Percentiles rank a stretch among this genome's conserved stretches.
Conservation (phyloP, 805 yeast genomes). For the Barnettozyma botsteinii region DNA sequence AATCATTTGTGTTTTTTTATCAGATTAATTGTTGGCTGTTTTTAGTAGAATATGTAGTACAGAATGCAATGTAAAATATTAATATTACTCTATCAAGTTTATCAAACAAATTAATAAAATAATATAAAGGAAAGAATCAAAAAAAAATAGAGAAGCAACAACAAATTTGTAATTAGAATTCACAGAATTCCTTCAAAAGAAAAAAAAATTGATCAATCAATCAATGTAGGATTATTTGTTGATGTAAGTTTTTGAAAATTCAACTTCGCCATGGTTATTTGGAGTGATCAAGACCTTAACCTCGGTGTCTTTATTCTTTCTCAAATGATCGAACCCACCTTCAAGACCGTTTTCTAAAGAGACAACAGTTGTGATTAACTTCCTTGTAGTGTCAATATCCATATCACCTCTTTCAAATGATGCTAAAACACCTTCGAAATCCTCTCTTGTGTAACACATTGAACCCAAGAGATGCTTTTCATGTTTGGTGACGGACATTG, state of each 20-base stretch:
- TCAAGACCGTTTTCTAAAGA: constrained; percentile 45
- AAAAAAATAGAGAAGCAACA: too few relatives aligned
- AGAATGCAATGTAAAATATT: too few relatives aligned
- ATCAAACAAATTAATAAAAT: too few relatives aligned
- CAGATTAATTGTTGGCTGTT: too few relatives aligned
- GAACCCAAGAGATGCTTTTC: constrained; percentile 57
- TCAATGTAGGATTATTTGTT: too few relatives aligned
- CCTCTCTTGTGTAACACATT: constrained; percentile 52
- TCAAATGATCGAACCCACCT: constrained; percentile 47
- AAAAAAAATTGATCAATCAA: background rate
- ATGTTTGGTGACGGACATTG: constrained; percentile 49
- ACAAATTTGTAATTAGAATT: too few relatives aligned
- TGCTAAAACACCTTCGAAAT: constrained; percentile 49
- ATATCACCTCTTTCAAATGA: constrained; percentile 46
- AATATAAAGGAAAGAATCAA: too few relatives aligned
- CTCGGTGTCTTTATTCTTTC: constrained; percentile 47
- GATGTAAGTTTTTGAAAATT: constrained; percentile 17
- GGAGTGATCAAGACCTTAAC: constrained; percentile 52
- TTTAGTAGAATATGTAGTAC: too few relatives aligned
- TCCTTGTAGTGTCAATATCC: constrained; percentile 36
- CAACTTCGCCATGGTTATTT: constrained; percentile 33
- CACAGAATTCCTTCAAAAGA: too few relatives aligned
- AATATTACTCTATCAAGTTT: too few relatives aligned
- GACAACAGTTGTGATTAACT: constrained; percentile 50
- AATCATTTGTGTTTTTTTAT: too few relatives aligned